Base-by-base conservation (phyloP, 2,329 filamentous ascomycete genomes). In the Cladosporium sp. region DNA sequence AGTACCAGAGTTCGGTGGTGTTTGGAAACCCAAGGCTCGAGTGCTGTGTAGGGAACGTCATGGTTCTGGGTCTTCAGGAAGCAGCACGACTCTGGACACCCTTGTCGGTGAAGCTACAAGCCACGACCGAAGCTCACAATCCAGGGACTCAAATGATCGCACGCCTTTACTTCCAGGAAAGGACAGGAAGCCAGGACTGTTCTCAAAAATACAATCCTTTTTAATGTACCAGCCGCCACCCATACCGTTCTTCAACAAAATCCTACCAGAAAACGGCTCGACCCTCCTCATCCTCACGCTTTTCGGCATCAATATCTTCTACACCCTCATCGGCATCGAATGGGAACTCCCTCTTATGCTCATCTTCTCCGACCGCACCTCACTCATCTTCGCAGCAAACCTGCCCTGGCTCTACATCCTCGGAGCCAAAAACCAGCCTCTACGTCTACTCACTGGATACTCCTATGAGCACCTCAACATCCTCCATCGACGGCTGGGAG, bases 381-480 rank as follows among this genome's bases (percentile, higher is more conserved):
- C 78, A 4, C 69, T 77, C 36, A 59, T 82, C 2, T 77, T 78
- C 56, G 69, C 70, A 13, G 69, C 71, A 9, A 78, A 78, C 50
- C 63, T 79, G 1, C 75, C 76, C 3, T 64, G 77, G 33, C 69
- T 85, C 3, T 85, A 86, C 61, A 68, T 85, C 4, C 70, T 86
- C 3, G 76, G 79, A 2, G 82, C 83, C 27, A 86, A 86, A 63
- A 85, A 82, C 52, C 82, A 84, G 54, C 83, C 82, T 0, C 60
- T 85, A 29, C 78, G 78, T 51, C 57, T 72, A 2, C 67, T 86
- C 15, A 84, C 82, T 0, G 81, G 82, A 3, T 76, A 77, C 54
- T 84, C 81, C 0, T 86, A 86, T 59, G 82, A 85, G 63, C 75
- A 78, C 4, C 69, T 85, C 36, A 84, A 85, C 60, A 77, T 85